Conservation (phyloP, 225 moss, liverwort and hornwort species). For the Takakia lepidozioides region DNA sequence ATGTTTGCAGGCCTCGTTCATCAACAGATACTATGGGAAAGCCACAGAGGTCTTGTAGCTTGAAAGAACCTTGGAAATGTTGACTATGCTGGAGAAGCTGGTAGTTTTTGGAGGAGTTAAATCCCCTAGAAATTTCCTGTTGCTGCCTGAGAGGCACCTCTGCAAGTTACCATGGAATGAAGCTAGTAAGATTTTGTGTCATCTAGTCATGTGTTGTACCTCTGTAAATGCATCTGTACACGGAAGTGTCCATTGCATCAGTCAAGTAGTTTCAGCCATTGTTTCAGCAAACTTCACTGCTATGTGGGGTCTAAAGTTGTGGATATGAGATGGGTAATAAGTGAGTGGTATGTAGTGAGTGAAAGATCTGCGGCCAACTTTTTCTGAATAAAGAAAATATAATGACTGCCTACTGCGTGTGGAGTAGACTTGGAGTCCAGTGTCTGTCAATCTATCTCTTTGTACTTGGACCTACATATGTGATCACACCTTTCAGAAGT, state of each 20-base stretch:
- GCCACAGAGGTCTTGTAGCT: conserved; percentile 68
- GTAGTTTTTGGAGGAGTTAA: not conserved
- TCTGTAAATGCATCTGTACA: conserved; percentile 18
- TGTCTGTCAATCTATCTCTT: no score
- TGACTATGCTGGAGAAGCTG: conserved; percentile 2
- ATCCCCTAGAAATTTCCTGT: not conserved
- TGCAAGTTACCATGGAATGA: conserved; percentile 1
- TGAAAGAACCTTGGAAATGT: no score
- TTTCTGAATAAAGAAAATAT: conserved; percentile 17
- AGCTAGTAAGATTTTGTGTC: conserved; percentile 1
- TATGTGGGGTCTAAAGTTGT: conserved; percentile 23
- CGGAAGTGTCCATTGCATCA: conserved; percentile 27
- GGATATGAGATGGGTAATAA: conserved; percentile 17
- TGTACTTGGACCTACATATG: no score
- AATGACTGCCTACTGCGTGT: no score
- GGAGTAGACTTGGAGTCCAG: no score
- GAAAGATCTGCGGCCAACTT: conserved; percentile 15
- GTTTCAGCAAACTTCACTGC: conserved; percentile 13
- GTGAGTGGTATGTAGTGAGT: not conserved
- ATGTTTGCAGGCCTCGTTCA: conserved; percentile 53
- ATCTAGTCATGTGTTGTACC: conserved; percentile 21
- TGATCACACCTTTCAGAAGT: no score
- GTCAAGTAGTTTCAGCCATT: conserved; percentile 22
- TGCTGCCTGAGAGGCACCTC: not conserved
- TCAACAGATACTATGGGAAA: conserved; percentile 91